Conservation (phyloP, 768 basidiomycete species). For the Mycena vitilis region DNA sequence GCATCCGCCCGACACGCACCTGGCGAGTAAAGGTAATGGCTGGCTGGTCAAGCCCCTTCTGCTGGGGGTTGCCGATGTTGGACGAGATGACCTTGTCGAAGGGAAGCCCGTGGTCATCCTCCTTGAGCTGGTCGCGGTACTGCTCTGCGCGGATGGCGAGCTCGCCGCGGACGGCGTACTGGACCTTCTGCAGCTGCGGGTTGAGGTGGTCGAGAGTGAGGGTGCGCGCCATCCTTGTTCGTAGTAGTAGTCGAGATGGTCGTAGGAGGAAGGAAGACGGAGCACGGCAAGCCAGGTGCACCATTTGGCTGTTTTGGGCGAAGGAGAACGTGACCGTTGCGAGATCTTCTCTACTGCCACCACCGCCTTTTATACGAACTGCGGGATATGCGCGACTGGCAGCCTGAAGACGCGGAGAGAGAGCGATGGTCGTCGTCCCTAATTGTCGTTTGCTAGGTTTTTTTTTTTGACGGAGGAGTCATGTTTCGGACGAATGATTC, state of each 20-base stretch:
- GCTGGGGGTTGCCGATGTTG: conserved; percentile 97
- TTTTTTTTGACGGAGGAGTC: no score
- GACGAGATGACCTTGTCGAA: conserved; percentile 92
- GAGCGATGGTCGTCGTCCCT: no score
- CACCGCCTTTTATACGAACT: no score
- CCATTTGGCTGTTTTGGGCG: conserved; percentile 1
- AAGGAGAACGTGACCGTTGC: no score
- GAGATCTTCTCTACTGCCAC: no score
- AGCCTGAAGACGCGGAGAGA: no score
- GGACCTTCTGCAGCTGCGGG: conserved; percentile 84
- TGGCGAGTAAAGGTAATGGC: conserved; percentile 94
- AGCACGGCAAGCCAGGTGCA: neutral
- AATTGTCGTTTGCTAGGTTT: no score
- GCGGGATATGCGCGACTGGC: no score
- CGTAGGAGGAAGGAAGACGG: conserved; percentile 7
- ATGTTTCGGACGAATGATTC: no score
- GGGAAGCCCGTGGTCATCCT: conserved; percentile 68
- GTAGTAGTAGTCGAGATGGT: neutral
- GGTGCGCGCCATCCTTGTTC: conserved; percentile 55
- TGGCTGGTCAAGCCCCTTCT: conserved; percentile 91
- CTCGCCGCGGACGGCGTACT: conserved; percentile 98
- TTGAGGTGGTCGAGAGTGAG: conserved; percentile 83
- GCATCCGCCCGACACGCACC: conserved; percentile 52
- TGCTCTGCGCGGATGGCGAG: conserved; percentile 94
- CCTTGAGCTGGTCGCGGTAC: conserved; percentile 77